phyloP scores from a whole-genome alignment of 129 eudicot species.

The Pseudognaphalium luteoalbum region DNA sequence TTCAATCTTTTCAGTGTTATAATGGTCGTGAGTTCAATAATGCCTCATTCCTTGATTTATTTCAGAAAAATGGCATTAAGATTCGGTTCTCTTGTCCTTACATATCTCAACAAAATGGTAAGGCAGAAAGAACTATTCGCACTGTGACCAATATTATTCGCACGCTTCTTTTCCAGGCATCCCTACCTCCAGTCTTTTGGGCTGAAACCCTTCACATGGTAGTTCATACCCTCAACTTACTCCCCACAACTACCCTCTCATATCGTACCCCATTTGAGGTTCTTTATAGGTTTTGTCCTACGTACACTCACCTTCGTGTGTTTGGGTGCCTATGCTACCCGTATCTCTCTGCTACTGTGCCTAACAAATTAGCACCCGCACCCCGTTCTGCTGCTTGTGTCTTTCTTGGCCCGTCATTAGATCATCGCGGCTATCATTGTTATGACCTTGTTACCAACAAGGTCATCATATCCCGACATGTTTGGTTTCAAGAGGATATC shows the following conservation, averaged over 20 bases:
- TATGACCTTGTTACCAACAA: not conserved
- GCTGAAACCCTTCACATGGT: not conserved
- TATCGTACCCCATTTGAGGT: conserved; percentile 12
- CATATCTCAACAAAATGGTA: not conserved
- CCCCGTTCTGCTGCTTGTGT: conserved; percentile 9
- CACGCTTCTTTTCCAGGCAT: not conserved
- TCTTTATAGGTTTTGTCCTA: not conserved
- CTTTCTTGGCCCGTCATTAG: too few relatives aligned
- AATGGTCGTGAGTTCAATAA: not conserved
- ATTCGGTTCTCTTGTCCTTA: not conserved
- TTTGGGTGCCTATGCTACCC: conserved; percentile 11
- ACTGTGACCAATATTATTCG: not conserved
- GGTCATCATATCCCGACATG: not conserved
- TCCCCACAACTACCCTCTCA: conserved; percentile 12
- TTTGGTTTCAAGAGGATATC: not conserved
- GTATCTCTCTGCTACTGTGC: not conserved
- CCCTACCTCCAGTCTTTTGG: not conserved
- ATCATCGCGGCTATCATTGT: too few relatives aligned
- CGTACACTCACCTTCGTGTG: conserved; percentile 7
- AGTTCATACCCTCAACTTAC: not conserved
- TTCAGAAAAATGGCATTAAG: not conserved
- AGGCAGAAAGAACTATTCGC: not conserved
- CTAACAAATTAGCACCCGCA: not conserved
- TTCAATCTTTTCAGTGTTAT: not conserved
- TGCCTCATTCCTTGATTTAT: not conserved